phyloP scores from a whole-genome alignment of 768 basidiomycete species.

The Pleurotus eryngii region DNA sequence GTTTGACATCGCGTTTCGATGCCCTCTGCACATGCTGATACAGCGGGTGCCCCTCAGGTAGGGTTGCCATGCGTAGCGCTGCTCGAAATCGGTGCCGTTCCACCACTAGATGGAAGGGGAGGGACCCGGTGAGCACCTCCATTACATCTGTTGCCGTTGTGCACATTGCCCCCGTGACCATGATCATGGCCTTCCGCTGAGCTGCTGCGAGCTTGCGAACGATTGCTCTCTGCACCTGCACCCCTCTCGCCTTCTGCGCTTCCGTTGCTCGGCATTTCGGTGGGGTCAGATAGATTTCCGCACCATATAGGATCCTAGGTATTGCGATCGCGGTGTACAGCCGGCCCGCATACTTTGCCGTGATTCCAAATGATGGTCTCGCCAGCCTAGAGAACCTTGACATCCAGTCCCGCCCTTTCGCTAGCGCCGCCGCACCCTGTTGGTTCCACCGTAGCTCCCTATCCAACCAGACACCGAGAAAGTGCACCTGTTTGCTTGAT shows the following conservation, averaged over 20 bases:
- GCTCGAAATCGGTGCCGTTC: constrained; percentile 8
- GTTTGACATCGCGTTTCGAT: not conserved
- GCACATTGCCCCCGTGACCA: constrained; percentile 11
- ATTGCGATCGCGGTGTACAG: not conserved
- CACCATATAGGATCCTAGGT: not conserved
- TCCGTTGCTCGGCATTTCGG: not conserved
- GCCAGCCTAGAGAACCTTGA: not conserved
- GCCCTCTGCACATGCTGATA: not conserved
- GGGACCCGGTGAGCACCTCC: constrained; percentile 5
- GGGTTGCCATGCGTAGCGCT: constrained; percentile 4
- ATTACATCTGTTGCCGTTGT: constrained; percentile 7
- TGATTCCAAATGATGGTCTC: not conserved
- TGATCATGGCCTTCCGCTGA: constrained; percentile 3
- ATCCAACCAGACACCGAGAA: constrained; percentile 29
- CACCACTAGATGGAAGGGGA: constrained; percentile 7
- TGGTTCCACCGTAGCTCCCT: constrained; percentile 13
- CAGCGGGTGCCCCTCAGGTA: constrained; percentile 11
- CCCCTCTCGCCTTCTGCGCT: not conserved
- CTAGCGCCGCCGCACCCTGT: too few relatives aligned
- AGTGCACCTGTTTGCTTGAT: constrained; percentile 16
- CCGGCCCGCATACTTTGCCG: not conserved
- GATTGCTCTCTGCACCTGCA: not conserved
- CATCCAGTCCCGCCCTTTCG: too few relatives aligned
- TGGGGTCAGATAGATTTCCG: not conserved
- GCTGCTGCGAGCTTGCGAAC: not conserved